A percentile compares a stretch with the other conserved stretches of the same genome.
Conservation (phyloP, 208 protist species). For the Trypanosoma theileri region DNA sequence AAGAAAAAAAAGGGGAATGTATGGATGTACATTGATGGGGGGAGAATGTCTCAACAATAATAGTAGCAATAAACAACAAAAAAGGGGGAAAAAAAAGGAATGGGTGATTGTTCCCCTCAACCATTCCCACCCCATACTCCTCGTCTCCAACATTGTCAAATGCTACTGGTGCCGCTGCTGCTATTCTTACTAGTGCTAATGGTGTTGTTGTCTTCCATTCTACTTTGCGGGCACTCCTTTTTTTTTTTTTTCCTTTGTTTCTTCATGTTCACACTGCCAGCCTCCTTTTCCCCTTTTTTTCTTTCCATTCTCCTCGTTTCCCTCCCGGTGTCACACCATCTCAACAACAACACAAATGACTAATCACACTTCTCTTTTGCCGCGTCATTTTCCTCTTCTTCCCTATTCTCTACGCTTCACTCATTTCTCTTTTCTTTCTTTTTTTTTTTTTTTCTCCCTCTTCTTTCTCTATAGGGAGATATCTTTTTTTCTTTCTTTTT, state of each 20-base stretch:
- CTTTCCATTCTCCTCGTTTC: background rate
- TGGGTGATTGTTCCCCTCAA: too few relatives aligned
- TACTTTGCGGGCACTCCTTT: background rate
- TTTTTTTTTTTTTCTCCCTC: constrained; percentile 14
- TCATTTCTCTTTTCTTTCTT: constrained; percentile 11
- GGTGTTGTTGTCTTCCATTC: too few relatives aligned
- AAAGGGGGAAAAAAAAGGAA: too few relatives aligned
- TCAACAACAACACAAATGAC: background rate
- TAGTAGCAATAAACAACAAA: too few relatives aligned
- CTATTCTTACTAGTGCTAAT: too few relatives aligned
- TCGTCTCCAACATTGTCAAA: too few relatives aligned
- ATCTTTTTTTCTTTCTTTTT: constrained; percentile 17
- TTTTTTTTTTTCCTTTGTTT: constrained; percentile 5
- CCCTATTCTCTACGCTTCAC: background rate
- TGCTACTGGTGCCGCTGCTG: too few relatives aligned
- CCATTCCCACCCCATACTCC: too few relatives aligned
- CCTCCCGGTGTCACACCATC: background rate
- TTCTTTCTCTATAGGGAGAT: too few relatives aligned
- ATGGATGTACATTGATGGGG: too few relatives aligned
- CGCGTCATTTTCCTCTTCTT: constrained; percentile 13
- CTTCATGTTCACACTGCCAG: background rate
- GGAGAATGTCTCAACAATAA: too few relatives aligned
- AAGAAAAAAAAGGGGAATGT: too few relatives aligned
- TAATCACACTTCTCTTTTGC: background rate
- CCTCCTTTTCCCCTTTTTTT: constrained; percentile 4